Base-by-base conservation (phyloP, 164 flowering plant species). In the Cinnamomum chago region DNA sequence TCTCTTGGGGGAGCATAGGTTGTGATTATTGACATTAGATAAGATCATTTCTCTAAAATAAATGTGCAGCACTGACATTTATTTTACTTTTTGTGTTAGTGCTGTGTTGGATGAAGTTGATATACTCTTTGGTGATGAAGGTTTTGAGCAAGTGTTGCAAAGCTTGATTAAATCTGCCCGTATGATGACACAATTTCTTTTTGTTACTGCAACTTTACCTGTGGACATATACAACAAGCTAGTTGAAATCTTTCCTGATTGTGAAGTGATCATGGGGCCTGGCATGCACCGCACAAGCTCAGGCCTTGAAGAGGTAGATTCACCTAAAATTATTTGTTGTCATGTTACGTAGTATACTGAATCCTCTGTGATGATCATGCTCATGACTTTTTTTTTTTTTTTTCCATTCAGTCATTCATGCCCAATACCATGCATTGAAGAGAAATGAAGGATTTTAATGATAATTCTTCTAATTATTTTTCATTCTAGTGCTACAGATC, bases 141-240 rank as follows among this genome's bases (percentile, higher is more conserved):
- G 86, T 67, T 93, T 92, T 82, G 93, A 92, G 74, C 86, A 67
- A 72, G 92, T 88, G 35, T 80, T 91, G 71, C 89, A 90, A 76
- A 79, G 77, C 76, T 87, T 93, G 80, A 86, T 91, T 47, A 85
- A 78, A 69, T 81, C 83, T 50, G 85, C 97, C 62, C 94, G 93
- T 75, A 86, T 92, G 68, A 76, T 84, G 20, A 81, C 89, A 62
- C 99, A 96, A 81, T 93, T 93, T 85, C 87, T 96, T 35, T 96
- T 96, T 81, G 98, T 92, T 72, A 96, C 99, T 52, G 99, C 99
- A 75, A 96, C 99, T 52, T 87, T 96, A 77, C 99, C 99, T 17
- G 81, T 86, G 60, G 96, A 88, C 27, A 85, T 91, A 66, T 96
- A 91, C 82, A 90, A 90, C 86, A 91, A 89, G 73, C 85, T 96